phyloP scores from a whole-genome alignment of 1,139 yeast species.

The Blastobotrys illinoisensis region DNA sequence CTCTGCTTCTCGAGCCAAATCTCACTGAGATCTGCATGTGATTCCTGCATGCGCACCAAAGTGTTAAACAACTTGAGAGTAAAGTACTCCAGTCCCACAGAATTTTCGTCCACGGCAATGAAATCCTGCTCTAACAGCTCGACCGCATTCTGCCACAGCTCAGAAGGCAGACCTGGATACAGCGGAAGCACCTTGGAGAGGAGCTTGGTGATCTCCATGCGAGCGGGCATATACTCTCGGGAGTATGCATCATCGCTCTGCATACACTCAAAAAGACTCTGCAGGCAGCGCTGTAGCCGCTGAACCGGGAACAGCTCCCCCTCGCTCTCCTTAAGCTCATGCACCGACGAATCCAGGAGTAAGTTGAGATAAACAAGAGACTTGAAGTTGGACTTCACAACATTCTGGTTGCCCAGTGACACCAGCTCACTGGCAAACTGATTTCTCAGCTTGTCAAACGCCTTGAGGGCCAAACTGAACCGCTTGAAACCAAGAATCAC shows the following conservation, averaged over 20 bases:
- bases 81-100: constrained; percentile 42
- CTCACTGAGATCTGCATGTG: constrained; percentile 28
- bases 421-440: constrained; percentile 60
- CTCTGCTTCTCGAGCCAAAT: constrained; percentile 33
- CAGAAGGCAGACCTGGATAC: constrained; percentile 20
- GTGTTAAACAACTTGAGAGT: constrained; percentile 43
- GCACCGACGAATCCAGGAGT: constrained; percentile 37
- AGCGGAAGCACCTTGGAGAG: constrained; percentile 40
- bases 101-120: constrained; percentile 35
- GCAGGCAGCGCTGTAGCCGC: constrained; percentile 49
- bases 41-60: constrained; percentile 28
- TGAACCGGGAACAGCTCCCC: constrained; percentile 19
- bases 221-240: constrained; percentile 43
- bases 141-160: constrained; percentile 22
- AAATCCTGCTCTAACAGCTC: constrained; percentile 21
- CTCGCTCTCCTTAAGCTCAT: constrained; percentile 13
- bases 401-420: neutral
- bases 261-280: constrained; percentile 49
- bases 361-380: constrained; percentile 48
- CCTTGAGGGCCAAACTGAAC: constrained; percentile 9
- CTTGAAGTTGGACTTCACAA: constrained; percentile 22
- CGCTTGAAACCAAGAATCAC: constrained; percentile 17
- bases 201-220: constrained; percentile 50
- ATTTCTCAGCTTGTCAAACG: constrained; percentile 49
- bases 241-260: constrained; percentile 62